Evolutionary conservation across 345 rosid species (phyloP).

Genomic region (Brassica incana): DNA sequence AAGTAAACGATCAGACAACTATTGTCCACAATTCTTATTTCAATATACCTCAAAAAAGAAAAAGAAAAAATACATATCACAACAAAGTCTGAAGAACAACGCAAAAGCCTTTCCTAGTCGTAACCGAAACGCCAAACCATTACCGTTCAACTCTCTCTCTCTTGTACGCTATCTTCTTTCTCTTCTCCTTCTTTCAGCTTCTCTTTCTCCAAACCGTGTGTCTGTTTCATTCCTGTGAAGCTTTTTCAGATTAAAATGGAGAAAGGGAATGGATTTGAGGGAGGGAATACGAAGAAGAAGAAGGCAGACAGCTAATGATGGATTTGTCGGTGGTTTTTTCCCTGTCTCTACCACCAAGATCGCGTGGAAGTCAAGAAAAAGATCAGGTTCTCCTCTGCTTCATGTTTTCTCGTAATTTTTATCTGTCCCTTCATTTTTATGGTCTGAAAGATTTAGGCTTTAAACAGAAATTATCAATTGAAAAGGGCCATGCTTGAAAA

Average conservation of each 20-base stretch:
- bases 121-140: conserved; percentile 39
- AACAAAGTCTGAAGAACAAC: conserved; percentile 22
- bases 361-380: conserved; percentile 79
- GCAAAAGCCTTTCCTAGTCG: conserved; percentile 26
- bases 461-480: background rate
- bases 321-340: conserved; percentile 64
- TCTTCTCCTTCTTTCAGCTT: conserved; percentile 3
- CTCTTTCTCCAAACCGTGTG: conserved; percentile 1
- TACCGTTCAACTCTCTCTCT: conserved; percentile 35
- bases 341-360: conserved; percentile 68
- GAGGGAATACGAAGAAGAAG: conserved; percentile 36
- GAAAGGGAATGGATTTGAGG: conserved; percentile 25
- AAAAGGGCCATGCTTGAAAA: background rate
- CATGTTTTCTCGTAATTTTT: conserved; percentile 7
- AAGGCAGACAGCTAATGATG: conserved; percentile 34
- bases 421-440: background rate
- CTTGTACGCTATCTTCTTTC: conserved; percentile 35
- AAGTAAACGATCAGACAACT: conserved; percentile 39
- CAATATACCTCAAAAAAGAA: background rate
- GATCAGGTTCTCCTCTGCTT: conserved; percentile 55
- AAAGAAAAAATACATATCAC: background rate
- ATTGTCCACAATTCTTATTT: conserved; percentile 14
- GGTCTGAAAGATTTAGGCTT: background rate
- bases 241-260: conserved; percentile 31
- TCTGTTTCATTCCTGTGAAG: background rate